Percentiles rank a stretch among this genome's conserved stretches.
Evolutionary conservation across 2,329 filamentous ascomycete species (phyloP).

Genomic region (Fusarium decemcellulare): DNA sequence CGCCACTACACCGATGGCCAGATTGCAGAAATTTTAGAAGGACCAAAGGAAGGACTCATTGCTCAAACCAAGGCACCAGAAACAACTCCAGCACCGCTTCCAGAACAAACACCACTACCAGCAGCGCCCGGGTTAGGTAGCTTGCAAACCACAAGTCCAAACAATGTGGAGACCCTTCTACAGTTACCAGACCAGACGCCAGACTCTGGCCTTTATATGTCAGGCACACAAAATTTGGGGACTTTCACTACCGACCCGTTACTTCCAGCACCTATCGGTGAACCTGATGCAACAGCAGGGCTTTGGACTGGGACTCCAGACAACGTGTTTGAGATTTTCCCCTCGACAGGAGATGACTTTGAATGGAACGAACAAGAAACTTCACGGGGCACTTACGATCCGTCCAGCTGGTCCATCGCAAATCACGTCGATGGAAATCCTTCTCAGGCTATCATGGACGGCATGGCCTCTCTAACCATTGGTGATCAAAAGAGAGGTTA

Average conservation of each 20-base stretch:
- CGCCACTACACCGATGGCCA: slow-evolving; percentile 37
- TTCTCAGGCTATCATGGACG: slow-evolving; percentile 33
- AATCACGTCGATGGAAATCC: slow-evolving; percentile 18
- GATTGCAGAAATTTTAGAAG: slow-evolving; percentile 35
- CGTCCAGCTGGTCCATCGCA: slow-evolving; percentile 23
- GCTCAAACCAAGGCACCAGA: slow-evolving; percentile 7
- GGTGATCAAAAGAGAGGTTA: slow-evolving; percentile 34
- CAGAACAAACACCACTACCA: too few species aligned
- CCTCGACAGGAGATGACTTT: slow-evolving; percentile 25
- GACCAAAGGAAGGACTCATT: slow-evolving; percentile 19
- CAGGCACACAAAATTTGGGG: slow-evolving; percentile 10
- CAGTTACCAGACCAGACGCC: slow-evolving; percentile 14
- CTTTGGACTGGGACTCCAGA: slow-evolving; percentile 16
- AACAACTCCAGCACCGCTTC: slow-evolving; percentile 3
- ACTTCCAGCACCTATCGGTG: slow-evolving; percentile 24
- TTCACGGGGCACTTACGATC: slow-evolving; percentile 28
- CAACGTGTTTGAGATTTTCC: neutral
- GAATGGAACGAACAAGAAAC: slow-evolving; percentile 37
- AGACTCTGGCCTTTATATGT: slow-evolving; percentile 14
- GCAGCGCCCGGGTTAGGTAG: slow-evolving; percentile 7
- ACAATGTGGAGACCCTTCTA: slow-evolving; percentile 14
- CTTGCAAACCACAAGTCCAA: slow-evolving; percentile 14
- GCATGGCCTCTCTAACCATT: slow-evolving; percentile 32
- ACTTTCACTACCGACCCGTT: slow-evolving; percentile 21
- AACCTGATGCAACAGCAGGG: slow-evolving; percentile 1